Evolutionary conservation across 2,329 filamentous ascomycete genomes (phyloP), one percentile per base, ranked within the genome.

Genomic region (Penicillium nordicum): DNA sequence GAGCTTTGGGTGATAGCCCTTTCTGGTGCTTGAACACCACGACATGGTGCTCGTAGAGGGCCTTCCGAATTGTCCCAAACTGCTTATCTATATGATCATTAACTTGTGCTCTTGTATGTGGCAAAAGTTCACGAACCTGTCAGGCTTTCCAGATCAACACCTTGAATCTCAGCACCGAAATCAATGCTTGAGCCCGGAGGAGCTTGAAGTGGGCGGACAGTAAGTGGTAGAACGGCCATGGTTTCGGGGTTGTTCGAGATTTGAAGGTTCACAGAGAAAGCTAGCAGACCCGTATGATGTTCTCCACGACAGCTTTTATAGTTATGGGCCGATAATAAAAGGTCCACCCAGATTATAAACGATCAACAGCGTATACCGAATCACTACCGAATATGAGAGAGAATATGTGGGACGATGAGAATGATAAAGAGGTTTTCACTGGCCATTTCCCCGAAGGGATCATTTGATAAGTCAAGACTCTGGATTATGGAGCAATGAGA

Each of bases 1-100:
- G 89, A 8, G 88, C 86, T 67, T 83, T 84, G 1, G 89, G 86
- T 0, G 86, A 83, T 25, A 87, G 77, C 41, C 82, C 78, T 42
- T 77, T 67, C 69, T 91, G 88, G 67, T 84, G 78, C 71, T 88
- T 90, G 76, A 92, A 82, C 29, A 92, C 80, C 11, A 92, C 78
- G 14, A 92, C 82, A 58, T 88, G 86, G 67, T 88, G 77, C 12
- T 75, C 79, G 77, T 88, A 91, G 5, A 92, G 81, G 1, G 87
- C 84, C 18, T 84, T 74, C 57, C 80, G 82, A 66, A 92, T 85
- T 21, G 79, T 70, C 8, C 79, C 75, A 68, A 90, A 90, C 65
- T 88, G 84, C 62, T 78, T 78, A 62, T 89, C 86, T 79, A 76
- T 73, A 8, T 40, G 14, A 8, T 29, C 29, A 41, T 67, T 44